phyloP scores from a whole-genome alignment of 352 stramenopile genomes.

The Phytopythium mirpurense region DNA sequence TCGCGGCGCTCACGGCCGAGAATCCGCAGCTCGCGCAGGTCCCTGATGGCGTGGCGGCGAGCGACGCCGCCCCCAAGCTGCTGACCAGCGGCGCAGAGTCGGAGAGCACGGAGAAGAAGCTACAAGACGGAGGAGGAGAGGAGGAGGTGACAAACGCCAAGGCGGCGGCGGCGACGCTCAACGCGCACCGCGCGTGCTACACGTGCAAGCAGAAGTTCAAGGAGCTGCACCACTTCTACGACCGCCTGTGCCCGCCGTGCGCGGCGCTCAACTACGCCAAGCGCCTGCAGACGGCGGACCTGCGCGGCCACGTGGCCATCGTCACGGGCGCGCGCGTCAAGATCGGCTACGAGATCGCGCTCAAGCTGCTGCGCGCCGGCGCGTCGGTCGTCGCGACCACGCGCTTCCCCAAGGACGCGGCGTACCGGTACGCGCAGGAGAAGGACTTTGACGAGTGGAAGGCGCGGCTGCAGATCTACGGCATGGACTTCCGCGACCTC shows the following conservation, averaged over 20 bases:
- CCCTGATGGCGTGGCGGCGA: slow-evolving; percentile 39
- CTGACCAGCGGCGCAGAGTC: slow-evolving; percentile 1
- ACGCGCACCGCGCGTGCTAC: slow-evolving; percentile 92
- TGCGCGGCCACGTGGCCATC: slow-evolving; percentile 78
- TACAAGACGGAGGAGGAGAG: no score
- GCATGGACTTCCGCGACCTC: slow-evolving; percentile 93
- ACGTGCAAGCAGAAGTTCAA: slow-evolving; percentile 91
- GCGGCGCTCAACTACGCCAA: slow-evolving; percentile 93
- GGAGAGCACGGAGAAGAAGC: slow-evolving; percentile 13
- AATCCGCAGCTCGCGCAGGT: slow-evolving; percentile 63
- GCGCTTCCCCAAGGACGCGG: slow-evolving; percentile 91
- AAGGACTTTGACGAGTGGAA: slow-evolving; percentile 80
- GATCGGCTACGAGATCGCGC: slow-evolving; percentile 92
- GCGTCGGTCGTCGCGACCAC: slow-evolving; percentile 89
- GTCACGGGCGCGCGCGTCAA: slow-evolving; percentile 94
- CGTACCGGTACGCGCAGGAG: slow-evolving; percentile 82
- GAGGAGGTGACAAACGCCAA: no score
- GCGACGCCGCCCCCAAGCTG: slow-evolving; percentile 12
- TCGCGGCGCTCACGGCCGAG: slow-evolving; percentile 46
- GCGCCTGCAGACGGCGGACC: slow-evolving; percentile 81
- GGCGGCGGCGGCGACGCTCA: slow-evolving; percentile 37
- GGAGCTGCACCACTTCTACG: slow-evolving; percentile 92
- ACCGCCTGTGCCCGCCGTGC: slow-evolving; percentile 92
- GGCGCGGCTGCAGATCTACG: slow-evolving; percentile 87
- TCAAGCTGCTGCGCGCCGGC: slow-evolving; percentile 90